These are phyloP conservation scores for Hypomontagnella submonticulosa DNA, from an alignment of 495 filamentous ascomycete genomes.

Conservation along the genomic window DNA sequence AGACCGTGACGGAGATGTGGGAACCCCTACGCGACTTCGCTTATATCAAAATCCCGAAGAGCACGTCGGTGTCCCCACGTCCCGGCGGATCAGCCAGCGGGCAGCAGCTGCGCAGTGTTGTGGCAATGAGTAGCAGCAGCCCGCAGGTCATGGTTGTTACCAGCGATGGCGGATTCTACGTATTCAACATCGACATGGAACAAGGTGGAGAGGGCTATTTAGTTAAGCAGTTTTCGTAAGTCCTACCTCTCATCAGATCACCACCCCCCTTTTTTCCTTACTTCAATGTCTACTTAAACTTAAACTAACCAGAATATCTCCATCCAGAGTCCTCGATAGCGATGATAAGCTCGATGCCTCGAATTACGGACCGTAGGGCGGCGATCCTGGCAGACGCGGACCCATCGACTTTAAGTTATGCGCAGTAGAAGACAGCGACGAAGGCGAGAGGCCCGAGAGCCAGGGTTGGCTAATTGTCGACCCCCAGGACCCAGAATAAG, in stretches of 20 bases:
- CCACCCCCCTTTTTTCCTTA: constrained; percentile 9
- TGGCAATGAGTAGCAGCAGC: constrained; percentile 91
- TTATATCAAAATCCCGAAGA: constrained; percentile 90
- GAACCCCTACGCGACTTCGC: constrained; percentile 96
- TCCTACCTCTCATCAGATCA: constrained; percentile 21
- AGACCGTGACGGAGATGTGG: constrained; percentile 95
- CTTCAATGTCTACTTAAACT: background rate
- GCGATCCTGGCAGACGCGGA: background rate
- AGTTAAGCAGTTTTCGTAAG: constrained; percentile 89
- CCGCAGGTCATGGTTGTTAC: constrained; percentile 99
- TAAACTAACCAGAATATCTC: constrained; percentile 17
- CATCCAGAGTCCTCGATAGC: constrained; percentile 59
- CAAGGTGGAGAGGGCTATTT: constrained; percentile 93
- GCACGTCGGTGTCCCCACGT: constrained; percentile 47
- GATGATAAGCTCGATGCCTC: constrained; percentile 63
- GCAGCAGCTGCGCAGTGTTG: constrained; percentile 77
- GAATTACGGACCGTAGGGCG: constrained; percentile 49
- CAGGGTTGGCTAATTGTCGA: constrained; percentile 15
- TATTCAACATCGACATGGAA: constrained; percentile 94
- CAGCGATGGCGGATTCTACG: constrained; percentile 92
- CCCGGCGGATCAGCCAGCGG: constrained; percentile 48
- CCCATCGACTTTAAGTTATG: background rate
- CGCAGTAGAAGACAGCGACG: constrained; percentile 1
- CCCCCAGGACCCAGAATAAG: background rate
- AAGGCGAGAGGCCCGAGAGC: background rate